Evolutionary conservation across 2,329 filamentous ascomycete genomes (phyloP).

Genomic region (Nannizziopsis barbatae): DNA sequence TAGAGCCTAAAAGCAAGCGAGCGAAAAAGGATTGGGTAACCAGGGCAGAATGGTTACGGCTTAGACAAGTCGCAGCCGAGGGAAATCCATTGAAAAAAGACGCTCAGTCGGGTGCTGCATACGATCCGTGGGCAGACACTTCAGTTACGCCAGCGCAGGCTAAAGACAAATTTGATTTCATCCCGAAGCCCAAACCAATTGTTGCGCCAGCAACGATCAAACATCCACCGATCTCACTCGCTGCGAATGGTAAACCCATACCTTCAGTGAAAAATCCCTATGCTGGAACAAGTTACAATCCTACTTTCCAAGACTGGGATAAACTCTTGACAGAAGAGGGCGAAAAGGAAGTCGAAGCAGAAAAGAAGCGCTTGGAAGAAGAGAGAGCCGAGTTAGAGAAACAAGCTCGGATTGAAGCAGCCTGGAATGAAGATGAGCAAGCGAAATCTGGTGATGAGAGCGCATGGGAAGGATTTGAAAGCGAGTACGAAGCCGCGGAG

Average conservation of each 20-base stretch:
- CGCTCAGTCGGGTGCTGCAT: conserved; percentile 43
- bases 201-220: conserved; percentile 66
- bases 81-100: conserved; percentile 38
- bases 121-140: conserved; percentile 66
- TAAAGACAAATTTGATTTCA: conserved; percentile 50
- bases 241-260: conserved; percentile 67
- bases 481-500: conserved; percentile 56
- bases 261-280: conserved; percentile 68
- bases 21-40: conserved; percentile 69
- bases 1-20: conserved; percentile 58
- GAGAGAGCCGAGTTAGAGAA: conserved; percentile 56
- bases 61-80: conserved; percentile 70
- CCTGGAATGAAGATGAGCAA: conserved; percentile 63
- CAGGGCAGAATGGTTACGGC: conserved; percentile 66
- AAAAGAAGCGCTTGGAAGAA: conserved; percentile 59
- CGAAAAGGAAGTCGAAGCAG: conserved; percentile 64
- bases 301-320: conserved; percentile 75
- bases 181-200: conserved; percentile 54
- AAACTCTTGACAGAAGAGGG: conserved; percentile 62
- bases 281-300: conserved; percentile 87
- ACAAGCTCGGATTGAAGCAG: conserved; percentile 59
- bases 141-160: conserved; percentile 28
- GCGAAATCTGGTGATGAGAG: conserved; percentile 75
- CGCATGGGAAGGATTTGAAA: conserved; percentile 83
- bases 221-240: conserved; percentile 65